Conservation (phyloP, 2,329 filamentous ascomycete genomes). For the Dendryphion nanum region DNA sequence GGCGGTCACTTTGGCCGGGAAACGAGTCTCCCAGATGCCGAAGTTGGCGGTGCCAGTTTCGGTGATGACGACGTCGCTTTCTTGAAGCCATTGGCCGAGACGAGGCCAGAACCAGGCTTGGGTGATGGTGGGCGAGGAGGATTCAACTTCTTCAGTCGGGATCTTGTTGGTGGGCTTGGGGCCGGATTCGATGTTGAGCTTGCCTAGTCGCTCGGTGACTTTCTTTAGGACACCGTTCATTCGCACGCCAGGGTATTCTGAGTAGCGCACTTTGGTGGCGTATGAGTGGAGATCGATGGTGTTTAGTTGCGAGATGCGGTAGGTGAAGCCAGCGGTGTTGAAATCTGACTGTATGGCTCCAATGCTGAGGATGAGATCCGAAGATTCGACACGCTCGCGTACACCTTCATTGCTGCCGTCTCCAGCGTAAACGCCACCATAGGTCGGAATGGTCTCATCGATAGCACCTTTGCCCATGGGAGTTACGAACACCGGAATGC, state of each 20-base stretch:
- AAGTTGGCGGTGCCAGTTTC: constrained; percentile 89
- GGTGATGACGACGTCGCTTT: constrained; percentile 76
- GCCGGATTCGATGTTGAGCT: constrained; percentile 55
- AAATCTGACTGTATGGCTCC: constrained; percentile 74
- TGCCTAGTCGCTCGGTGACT: constrained; percentile 58
- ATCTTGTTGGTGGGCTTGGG: constrained; percentile 56
- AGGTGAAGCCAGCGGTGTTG: constrained; percentile 81
- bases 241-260: constrained; percentile 72
- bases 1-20: constrained; percentile 74
- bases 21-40: constrained; percentile 81
- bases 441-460: constrained; percentile 72
- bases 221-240: constrained; percentile 78
- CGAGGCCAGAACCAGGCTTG: constrained; percentile 78
- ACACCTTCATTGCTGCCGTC: constrained; percentile 67
- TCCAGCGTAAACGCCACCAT: constrained; percentile 84
- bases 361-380: constrained; percentile 70
- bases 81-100: constrained; percentile 68
- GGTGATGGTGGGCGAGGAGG: constrained; percentile 52
- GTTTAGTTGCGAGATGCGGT: constrained; percentile 71
- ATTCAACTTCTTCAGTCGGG: constrained; percentile 33
- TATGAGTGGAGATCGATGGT: constrained; percentile 80
- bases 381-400: constrained; percentile 62
- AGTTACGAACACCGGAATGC: constrained; percentile 79
- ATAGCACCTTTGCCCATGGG: constrained; percentile 88
- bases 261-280: constrained; percentile 71